Percentiles rank a stretch among this genome's conserved stretches.
These are phyloP conservation scores for Salvia rosmarinus DNA, from an alignment of 257 asterid genomes.

Conservation along the genomic window DNA sequence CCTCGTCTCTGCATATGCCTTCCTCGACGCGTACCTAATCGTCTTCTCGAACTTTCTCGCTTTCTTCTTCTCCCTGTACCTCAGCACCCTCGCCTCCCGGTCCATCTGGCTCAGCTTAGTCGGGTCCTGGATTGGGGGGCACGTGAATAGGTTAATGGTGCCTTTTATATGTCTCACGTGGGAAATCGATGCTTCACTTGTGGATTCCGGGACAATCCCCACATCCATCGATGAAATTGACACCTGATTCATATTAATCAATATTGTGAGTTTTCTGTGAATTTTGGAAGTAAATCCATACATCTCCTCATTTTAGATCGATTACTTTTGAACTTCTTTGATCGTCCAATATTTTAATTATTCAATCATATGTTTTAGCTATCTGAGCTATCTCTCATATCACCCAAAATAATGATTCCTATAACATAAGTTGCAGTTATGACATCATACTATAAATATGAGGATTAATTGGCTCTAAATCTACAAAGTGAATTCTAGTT, in stretches of 20 bases:
- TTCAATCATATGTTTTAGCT: too few species aligned
- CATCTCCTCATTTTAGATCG: too few species aligned
- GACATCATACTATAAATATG: too few species aligned
- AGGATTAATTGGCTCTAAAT: too few species aligned
- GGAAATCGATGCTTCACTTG: slow-evolving; percentile 52
- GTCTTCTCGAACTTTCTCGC: slow-evolving; percentile 79
- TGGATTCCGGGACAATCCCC: slow-evolving; percentile 66
- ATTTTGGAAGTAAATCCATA: too few species aligned
- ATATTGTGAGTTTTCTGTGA: too few species aligned
- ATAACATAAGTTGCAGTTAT: too few species aligned
- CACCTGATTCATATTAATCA: slow-evolving; percentile 41
- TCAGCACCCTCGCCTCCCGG: slow-evolving; percentile 75
- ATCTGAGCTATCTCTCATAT: too few species aligned
- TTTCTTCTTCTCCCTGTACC: slow-evolving; percentile 91
- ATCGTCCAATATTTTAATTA: too few species aligned
- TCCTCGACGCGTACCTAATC: slow-evolving; percentile 80
- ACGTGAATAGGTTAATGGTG: slow-evolving; percentile 61
- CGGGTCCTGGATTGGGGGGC: slow-evolving; percentile 48
- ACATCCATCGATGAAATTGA: slow-evolving; percentile 60
- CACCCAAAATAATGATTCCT: too few species aligned
- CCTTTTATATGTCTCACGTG: slow-evolving; percentile 61
- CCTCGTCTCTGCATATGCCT: slow-evolving; percentile 87
- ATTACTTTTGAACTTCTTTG: too few species aligned
- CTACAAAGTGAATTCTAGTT: too few species aligned
- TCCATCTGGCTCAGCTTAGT: slow-evolving; percentile 62